A percentile compares a stretch with the other conserved stretches of the same genome.
Evolutionary conservation across 2,329 filamentous ascomycete species (phyloP).

Genomic region (Chalaropsis ovoidea): DNA sequence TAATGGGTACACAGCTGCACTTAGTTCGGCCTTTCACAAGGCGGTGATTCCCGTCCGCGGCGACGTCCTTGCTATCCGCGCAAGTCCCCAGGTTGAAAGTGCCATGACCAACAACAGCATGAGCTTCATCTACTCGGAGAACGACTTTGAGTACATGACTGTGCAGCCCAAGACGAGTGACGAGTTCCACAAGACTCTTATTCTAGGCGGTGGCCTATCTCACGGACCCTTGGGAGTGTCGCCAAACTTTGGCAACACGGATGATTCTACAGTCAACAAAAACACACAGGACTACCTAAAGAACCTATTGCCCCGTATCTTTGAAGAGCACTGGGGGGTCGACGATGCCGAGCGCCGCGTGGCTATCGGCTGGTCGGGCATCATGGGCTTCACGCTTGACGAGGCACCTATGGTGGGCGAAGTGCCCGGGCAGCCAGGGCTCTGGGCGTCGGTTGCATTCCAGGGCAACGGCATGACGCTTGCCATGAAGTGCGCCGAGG

Average conservation of each 20-base stretch:
- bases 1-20: conserved; percentile 30
- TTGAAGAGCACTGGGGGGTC: conserved; percentile 44
- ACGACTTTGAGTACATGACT: conserved; percentile 59
- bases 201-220: conserved; percentile 51
- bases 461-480: conserved; percentile 59
- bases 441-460: conserved; percentile 51
- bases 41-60: conserved; percentile 28
- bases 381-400: conserved; percentile 48
- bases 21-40: conserved; percentile 24
- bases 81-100: conserved; percentile 7
- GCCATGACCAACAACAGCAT: conserved; percentile 36
- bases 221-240: conserved; percentile 36
- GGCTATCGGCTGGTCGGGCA: conserved; percentile 43
- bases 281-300: conserved; percentile 42
- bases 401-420: conserved; percentile 44
- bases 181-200: conserved; percentile 37
- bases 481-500: conserved; percentile 50
- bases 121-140: conserved; percentile 47
- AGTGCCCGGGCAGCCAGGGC: conserved; percentile 36
- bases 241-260: conserved; percentile 44
- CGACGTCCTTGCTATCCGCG: conserved; percentile 20
- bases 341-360: conserved; percentile 34
- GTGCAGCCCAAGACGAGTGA: conserved; percentile 36
- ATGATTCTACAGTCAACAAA: conserved; percentile 45
- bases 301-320: conserved; percentile 38